phyloP scores from a whole-genome alignment of 2,329 filamentous ascomycete species.

The Nectriaceae sp. region DNA sequence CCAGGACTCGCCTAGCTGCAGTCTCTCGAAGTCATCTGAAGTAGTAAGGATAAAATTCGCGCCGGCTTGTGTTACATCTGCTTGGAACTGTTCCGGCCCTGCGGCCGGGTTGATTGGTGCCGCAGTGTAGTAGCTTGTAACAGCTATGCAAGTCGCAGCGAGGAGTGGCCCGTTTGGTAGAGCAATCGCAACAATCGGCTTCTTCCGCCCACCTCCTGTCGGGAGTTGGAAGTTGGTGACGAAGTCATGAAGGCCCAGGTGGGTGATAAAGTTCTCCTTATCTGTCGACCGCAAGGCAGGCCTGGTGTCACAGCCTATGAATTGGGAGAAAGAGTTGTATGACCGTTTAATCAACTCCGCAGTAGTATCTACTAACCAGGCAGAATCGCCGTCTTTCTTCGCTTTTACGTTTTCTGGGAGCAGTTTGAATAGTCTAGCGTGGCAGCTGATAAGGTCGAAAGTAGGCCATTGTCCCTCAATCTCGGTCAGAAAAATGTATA shows the following conservation, averaged over 20 bases:
- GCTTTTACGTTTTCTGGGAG: conserved; percentile 39
- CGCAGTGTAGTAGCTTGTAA: conserved; percentile 51
- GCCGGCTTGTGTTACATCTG: conserved; percentile 50
- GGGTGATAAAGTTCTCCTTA: conserved; percentile 30
- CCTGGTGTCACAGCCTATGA: conserved; percentile 27
- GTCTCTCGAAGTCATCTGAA: conserved; percentile 38
- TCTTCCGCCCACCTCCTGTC: conserved; percentile 18
- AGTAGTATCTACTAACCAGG: conserved; percentile 20
- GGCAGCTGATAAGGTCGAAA: conserved; percentile 33
- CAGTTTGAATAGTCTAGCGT: conserved; percentile 37
- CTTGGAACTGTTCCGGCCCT: conserved; percentile 50
- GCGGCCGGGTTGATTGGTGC: conserved; percentile 53
- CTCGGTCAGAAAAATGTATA: conserved; percentile 26
- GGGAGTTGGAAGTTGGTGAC: conserved; percentile 36
- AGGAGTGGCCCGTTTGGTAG: conserved; percentile 56
- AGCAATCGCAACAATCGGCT: conserved; percentile 51
- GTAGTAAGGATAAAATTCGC: conserved; percentile 50
- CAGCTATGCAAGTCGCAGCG: conserved; percentile 51
- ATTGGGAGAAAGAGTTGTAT: conserved; percentile 42
- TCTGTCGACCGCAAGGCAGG: conserved; percentile 32
- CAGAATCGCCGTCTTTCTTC: conserved; percentile 13
- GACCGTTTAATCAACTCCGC: conserved; percentile 29
- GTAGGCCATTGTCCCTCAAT: conserved; percentile 30
- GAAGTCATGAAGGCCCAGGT: conserved; percentile 34
- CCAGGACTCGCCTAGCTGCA: conserved; percentile 37